phyloP scores from a whole-genome alignment of 2,329 filamentous ascomycete genomes.

The Diaporthe caulivora region DNA sequence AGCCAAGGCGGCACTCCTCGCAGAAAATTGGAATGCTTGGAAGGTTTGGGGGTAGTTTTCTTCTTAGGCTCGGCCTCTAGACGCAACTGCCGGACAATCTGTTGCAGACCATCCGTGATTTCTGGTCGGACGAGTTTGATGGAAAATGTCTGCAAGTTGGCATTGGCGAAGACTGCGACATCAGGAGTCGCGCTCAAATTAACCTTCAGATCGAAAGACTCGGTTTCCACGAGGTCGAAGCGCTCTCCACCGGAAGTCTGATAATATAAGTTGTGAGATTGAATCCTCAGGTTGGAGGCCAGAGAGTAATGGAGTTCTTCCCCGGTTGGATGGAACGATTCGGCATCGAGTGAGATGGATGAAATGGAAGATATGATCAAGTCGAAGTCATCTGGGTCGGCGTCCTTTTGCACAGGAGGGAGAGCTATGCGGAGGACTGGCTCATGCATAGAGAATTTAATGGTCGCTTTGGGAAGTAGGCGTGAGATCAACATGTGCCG shows the following conservation, averaged over 20 bases:
- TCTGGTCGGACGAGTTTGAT: conserved; percentile 92
- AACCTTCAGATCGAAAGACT: conserved; percentile 87
- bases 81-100: conserved; percentile 88
- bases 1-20: conserved; percentile 88
- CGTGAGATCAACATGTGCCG: conserved; percentile 83
- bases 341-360: conserved; percentile 90
- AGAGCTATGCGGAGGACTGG: conserved; percentile 92
- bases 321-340: conserved; percentile 92
- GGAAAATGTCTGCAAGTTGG: conserved; percentile 86
- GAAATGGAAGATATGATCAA: conserved; percentile 96
- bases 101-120: conserved; percentile 90
- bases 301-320: conserved; percentile 90
- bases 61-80: conserved; percentile 76
- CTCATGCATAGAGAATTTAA: conserved; percentile 97
- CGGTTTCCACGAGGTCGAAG: conserved; percentile 88
- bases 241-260: conserved; percentile 86
- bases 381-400: conserved; percentile 86
- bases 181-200: conserved; percentile 89
- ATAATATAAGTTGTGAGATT: conserved; percentile 93
- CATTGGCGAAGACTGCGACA: conserved; percentile 83
- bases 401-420: conserved; percentile 77
- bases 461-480: conserved; percentile 91
- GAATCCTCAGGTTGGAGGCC: conserved; percentile 82
- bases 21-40: conserved; percentile 75
- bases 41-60: conserved; percentile 60